A percentile compares a stretch with the other conserved stretches of the same genome.
Evolutionary conservation across 129 eudicot genomes (phyloP).

Genomic region (Pittosporum tobira): DNA sequence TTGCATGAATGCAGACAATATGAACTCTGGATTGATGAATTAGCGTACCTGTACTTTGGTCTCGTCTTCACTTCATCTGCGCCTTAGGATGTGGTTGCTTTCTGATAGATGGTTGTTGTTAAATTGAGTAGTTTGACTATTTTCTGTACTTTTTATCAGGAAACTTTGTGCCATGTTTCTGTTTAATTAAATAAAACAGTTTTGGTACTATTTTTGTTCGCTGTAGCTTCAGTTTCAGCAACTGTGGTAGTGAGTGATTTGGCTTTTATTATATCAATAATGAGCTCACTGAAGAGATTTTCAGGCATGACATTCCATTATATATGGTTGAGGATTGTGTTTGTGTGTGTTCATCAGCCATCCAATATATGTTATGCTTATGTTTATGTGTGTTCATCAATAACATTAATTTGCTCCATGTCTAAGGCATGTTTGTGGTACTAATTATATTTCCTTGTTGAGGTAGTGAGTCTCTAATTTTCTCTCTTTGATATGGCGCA

Average conservation of each 20-base stretch:
- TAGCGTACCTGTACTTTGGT: conserved; percentile 20
- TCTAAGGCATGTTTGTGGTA: too few relatives aligned
- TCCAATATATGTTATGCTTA: too few relatives aligned
- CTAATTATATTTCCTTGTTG: too few relatives aligned
- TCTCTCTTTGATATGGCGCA: too few relatives aligned
- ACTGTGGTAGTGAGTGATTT: too few relatives aligned
- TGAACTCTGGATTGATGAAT: conserved; percentile 49
- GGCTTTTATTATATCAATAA: too few relatives aligned
- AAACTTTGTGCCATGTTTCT: background rate
- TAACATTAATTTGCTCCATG: too few relatives aligned
- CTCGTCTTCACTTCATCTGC: conserved; percentile 26
- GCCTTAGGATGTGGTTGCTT: conserved; percentile 21
- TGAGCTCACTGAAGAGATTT: background rate
- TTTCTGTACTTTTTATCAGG: conserved; percentile 4
- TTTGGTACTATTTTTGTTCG: background rate
- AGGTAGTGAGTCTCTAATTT: too few relatives aligned
- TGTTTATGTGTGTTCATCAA: background rate
- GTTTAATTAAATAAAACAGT: background rate
- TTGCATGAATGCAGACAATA: conserved; percentile 35
- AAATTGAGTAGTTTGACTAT: conserved; percentile 8
- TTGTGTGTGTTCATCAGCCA: too few relatives aligned
- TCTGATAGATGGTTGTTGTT: conserved; percentile 12
- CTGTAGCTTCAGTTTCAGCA: background rate
- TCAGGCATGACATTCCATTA: background rate
- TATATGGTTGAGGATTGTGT: background rate